phyloP scores from a whole-genome alignment of 1,284 basidiomycete species.

The Puccinia horiana region DNA sequence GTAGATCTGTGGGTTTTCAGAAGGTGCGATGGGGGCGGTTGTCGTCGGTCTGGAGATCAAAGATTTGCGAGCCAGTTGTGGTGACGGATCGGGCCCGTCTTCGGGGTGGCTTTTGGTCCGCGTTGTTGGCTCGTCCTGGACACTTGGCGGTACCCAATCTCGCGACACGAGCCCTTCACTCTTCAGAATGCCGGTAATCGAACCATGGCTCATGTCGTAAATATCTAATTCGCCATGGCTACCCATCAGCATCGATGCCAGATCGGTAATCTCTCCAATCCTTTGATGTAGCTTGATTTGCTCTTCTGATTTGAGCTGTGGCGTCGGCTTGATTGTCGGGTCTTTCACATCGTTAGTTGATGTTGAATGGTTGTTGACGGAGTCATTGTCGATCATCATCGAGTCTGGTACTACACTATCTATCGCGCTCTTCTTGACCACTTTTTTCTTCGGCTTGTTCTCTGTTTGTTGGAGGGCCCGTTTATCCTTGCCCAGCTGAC shows the following conservation, averaged over 20 bases:
- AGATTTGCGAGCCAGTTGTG: constrained; percentile 9
- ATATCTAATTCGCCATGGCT: constrained; percentile 74
- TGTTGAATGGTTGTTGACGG: constrained; percentile 1
- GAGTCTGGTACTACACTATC: constrained; percentile 33
- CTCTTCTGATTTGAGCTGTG: constrained; percentile 58
- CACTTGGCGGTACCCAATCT: constrained; percentile 74
- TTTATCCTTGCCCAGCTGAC: constrained; percentile 49
- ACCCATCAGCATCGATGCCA: constrained; percentile 77
- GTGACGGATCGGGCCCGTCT: background rate
- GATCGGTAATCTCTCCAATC: constrained; percentile 75
- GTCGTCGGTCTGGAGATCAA: constrained; percentile 25
- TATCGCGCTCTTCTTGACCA: constrained; percentile 11
- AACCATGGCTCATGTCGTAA: constrained; percentile 78
- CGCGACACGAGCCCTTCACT: constrained; percentile 69
- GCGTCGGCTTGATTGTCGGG: constrained; percentile 55
- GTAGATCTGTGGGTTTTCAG: background rate
- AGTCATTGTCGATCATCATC: background rate
- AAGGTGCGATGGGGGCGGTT: background rate
- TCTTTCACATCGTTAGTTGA: constrained; percentile 59
- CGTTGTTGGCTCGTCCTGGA: constrained; percentile 63
- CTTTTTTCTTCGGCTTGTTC: constrained; percentile 50
- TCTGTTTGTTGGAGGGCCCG: constrained; percentile 50
- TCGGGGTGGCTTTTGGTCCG: background rate
- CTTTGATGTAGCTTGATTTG: constrained; percentile 9
- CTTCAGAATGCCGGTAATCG: constrained; percentile 72